Percentiles rank a stretch among this genome's conserved stretches.
phyloP scores from a whole-genome alignment of 2,329 filamentous ascomycete genomes.

The Neodidymelliopsis sp. region DNA sequence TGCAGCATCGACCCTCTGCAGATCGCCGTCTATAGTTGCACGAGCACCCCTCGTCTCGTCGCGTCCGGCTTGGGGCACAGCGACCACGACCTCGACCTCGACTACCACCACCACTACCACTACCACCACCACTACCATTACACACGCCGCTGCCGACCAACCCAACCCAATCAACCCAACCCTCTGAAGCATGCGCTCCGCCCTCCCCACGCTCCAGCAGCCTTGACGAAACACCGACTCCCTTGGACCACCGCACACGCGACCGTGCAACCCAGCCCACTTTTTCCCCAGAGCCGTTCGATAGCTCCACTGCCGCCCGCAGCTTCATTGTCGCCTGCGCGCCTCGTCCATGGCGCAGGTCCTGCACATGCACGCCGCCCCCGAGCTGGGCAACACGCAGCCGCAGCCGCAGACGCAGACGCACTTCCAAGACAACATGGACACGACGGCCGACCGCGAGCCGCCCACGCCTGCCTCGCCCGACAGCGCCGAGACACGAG shows the following conservation, averaged over 20 bases:
- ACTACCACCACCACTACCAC: no score
- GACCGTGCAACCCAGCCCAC: constrained; percentile 17
- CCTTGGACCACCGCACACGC: constrained; percentile 11
- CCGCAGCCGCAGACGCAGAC: constrained; percentile 42
- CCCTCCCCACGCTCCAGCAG: constrained; percentile 14
- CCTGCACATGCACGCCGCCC: constrained; percentile 48
- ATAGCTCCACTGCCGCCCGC: not conserved
- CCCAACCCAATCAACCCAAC: no score
- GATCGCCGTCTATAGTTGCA: constrained; percentile 16
- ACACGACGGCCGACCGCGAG: constrained; percentile 36
- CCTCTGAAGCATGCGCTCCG: constrained; percentile 13
- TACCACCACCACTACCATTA: no score
- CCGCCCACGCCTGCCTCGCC: constrained; percentile 45
- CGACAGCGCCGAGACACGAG: constrained; percentile 45
- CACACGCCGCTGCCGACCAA: no score
- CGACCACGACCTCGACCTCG: no score
- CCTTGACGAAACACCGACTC: constrained; percentile 6
- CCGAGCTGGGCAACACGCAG: constrained; percentile 46
- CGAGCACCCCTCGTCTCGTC: constrained; percentile 9
- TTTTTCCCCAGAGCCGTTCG: constrained; percentile 16
- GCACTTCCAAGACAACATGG: constrained; percentile 47
- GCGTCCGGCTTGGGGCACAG: not conserved
- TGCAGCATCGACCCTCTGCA: constrained; percentile 10
- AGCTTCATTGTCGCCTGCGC: constrained; percentile 2
- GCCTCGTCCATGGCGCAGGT: constrained; percentile 44